A percentile compares a stretch with the other conserved stretches of the same genome.
Conservation (phyloP, 495 filamentous ascomycete species). For the Penicillium soppii region DNA sequence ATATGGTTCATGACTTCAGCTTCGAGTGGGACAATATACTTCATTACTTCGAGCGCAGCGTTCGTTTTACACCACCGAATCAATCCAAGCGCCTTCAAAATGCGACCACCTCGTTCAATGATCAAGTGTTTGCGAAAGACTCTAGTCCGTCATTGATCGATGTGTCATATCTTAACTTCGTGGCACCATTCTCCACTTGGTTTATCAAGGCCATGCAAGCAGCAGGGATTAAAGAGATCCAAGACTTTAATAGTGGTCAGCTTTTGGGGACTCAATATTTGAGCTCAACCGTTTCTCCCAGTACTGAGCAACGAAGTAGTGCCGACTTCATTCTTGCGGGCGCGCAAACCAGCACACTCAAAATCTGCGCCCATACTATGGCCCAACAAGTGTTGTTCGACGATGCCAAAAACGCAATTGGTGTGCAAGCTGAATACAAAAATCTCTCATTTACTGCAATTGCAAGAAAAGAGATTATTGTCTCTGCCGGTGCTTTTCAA, state of each 20-base stretch:
- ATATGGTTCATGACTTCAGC: neutral
- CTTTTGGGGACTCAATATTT: neutral
- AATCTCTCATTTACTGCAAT: neutral
- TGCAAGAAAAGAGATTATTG: slow-evolving; percentile 23
- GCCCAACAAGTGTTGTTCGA: neutral
- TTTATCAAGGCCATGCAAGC: neutral
- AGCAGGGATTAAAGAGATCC: neutral
- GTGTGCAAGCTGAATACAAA: neutral
- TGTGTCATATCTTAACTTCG: neutral
- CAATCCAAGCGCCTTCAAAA: neutral
- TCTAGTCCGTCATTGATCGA: neutral
- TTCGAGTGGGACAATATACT: neutral
- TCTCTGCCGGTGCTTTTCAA: slow-evolving; percentile 27
- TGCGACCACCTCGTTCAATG: neutral
- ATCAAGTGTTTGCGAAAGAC: neutral
- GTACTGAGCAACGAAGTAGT: neutral
- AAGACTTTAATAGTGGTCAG: neutral
- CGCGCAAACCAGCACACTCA: neutral
- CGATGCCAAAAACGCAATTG: neutral
- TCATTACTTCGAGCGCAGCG: neutral
- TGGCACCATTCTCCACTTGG: neutral
- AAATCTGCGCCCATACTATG: neutral
- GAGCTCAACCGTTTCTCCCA: neutral
- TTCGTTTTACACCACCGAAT: neutral
- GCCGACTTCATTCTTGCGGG: neutral